Conservation (phyloP, 441 rosid species). For the Aleurites moluccanus region DNA sequence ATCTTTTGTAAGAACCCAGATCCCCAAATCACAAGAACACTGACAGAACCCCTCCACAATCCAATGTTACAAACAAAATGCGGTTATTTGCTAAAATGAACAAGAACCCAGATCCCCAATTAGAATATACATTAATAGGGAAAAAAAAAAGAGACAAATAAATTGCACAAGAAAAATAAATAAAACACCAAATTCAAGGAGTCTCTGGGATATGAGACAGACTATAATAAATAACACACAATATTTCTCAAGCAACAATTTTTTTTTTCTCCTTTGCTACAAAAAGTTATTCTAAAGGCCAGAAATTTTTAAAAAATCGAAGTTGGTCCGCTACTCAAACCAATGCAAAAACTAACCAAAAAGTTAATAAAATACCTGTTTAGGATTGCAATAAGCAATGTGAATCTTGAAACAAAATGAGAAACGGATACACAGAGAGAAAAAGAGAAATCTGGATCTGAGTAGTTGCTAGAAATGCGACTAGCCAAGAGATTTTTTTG, state of each 20-base stretch:
- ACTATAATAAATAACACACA: neutral
- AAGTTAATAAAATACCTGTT: constrained; percentile 3
- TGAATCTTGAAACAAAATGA: neutral
- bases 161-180: neutral
- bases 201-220: neutral
- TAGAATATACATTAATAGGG: constrained; percentile 5
- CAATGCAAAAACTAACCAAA: constrained; percentile 5
- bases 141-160: neutral
- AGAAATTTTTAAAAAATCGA: no score
- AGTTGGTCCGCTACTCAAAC: constrained; percentile 11
- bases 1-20: constrained; percentile 27
- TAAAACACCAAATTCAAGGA: neutral
- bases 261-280: no score
- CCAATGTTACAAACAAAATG: constrained; percentile 7
- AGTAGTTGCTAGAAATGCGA: constrained; percentile 40
- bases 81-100: constrained; percentile 7
- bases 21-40: constrained; percentile 23
- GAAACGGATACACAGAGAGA: neutral
- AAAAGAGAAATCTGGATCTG: constrained; percentile 55
- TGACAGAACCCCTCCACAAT: neutral
- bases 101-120: constrained; percentile 19
- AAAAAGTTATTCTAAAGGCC: no score
- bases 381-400: neutral
- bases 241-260: no score
- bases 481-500: constrained; percentile 30